Evolutionary conservation across 371 early-diverging fungal species (phyloP).

Genomic region (Rhizopus sp.): DNA sequence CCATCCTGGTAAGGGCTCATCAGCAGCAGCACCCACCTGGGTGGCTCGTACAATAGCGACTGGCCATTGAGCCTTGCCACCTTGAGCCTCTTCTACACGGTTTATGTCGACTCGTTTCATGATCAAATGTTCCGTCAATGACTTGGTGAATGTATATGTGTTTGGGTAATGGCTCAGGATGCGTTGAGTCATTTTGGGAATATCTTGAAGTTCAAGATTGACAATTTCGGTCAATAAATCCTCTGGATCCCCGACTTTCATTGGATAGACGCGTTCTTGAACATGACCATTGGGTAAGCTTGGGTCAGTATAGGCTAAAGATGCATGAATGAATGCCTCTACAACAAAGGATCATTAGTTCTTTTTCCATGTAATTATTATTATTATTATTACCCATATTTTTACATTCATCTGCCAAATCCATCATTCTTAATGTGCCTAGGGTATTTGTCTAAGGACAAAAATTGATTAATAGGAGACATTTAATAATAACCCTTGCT

Average conservation of each 20-base stretch:
- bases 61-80: conserved; percentile 53
- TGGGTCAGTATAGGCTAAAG: conserved; percentile 46
- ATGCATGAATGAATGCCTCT: conserved; percentile 55
- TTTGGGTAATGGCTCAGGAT: conserved; percentile 54
- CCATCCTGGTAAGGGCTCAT: conserved; percentile 67
- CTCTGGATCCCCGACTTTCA: conserved; percentile 60
- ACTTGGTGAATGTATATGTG: conserved; percentile 66
- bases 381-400: conserved; percentile 35
- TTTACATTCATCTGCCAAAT: conserved; percentile 58
- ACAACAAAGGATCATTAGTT: not conserved
- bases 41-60: conserved; percentile 64
- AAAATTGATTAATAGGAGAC: not conserved
- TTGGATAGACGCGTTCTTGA: conserved; percentile 62
- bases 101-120: conserved; percentile 57
- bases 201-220: conserved; percentile 52
- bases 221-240: conserved; percentile 53
- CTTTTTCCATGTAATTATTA: not conserved
- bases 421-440: conserved; percentile 63
- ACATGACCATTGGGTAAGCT: conserved; percentile 51
- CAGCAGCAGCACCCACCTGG: conserved; percentile 55
- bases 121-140: conserved; percentile 61
- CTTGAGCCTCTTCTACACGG: conserved; percentile 50
- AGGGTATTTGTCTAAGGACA: conserved; percentile 53
- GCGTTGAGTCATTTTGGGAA: conserved; percentile 54
- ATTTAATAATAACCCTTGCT: not conserved